phyloP scores from a whole-genome alignment of 2,329 filamentous ascomycete genomes.

The Cryphonectria parasitica region DNA sequence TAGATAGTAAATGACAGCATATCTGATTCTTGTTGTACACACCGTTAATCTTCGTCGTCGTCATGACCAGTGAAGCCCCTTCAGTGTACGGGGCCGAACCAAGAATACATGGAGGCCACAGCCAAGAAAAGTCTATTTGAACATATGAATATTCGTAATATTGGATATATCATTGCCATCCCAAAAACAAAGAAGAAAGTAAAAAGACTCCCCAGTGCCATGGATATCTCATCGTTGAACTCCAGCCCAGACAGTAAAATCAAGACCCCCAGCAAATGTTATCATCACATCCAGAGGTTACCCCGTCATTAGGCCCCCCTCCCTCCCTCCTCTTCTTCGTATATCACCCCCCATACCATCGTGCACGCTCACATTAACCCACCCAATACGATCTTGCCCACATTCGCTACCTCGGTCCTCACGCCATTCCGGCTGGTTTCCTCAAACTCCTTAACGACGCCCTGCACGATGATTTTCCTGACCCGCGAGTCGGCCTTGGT shows the following conservation, averaged over 20 bases:
- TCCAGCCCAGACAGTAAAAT: constrained; percentile 18
- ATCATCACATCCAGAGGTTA: constrained; percentile 21
- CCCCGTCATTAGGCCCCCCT: neutral
- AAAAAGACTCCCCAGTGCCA: constrained; percentile 4
- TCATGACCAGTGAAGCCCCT: neutral
- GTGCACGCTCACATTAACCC: constrained; percentile 67
- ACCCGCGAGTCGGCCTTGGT: constrained; percentile 85
- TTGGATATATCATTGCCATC: neutral
- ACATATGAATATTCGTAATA: neutral
- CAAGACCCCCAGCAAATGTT: constrained; percentile 23
- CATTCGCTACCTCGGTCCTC: constrained; percentile 79
- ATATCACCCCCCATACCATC: neutral
- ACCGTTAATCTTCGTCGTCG: neutral
- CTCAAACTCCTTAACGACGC: constrained; percentile 90
- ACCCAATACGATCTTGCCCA: constrained; percentile 87
- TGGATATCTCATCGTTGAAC: constrained; percentile 26
- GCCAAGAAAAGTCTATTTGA: neutral
- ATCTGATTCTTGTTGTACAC: neutral
- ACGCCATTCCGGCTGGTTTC: constrained; percentile 77
- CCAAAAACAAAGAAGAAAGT: neutral
- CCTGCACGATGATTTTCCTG: constrained; percentile 85
- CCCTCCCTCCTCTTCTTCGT: neutral
- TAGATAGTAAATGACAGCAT: constrained; percentile 9
- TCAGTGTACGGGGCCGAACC: neutral
- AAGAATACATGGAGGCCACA: neutral